These are phyloP conservation scores for Ophiognomonia clavigignenti-juglandacearum DNA, from an alignment of 2,329 filamentous ascomycete species.

Conservation along the genomic window DNA sequence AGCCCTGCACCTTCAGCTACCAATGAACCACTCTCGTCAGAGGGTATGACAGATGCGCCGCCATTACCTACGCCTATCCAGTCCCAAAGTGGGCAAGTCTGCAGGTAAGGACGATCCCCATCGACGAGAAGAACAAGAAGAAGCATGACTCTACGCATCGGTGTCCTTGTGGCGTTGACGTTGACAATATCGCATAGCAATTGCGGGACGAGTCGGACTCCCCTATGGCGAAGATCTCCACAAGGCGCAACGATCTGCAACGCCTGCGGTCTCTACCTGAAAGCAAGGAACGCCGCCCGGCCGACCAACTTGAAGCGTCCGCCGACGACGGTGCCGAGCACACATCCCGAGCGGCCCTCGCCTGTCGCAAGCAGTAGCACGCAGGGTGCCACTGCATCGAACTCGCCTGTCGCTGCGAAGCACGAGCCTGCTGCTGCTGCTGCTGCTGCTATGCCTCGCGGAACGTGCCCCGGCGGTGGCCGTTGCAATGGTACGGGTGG, in stretches of 20 bases:
- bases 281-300: conserved; percentile 85
- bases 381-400: conserved; percentile 36
- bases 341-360: conserved; percentile 34
- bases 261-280: conserved; percentile 90
- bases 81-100: conserved; percentile 57
- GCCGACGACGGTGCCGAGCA: conserved; percentile 43
- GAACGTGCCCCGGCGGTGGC: conserved; percentile 93
- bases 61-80: conserved; percentile 11
- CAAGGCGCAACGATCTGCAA: conserved; percentile 96
- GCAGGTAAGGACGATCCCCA: no score
- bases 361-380: conserved; percentile 30
- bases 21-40: conserved; percentile 9
- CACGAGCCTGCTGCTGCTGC: conserved; percentile 76
- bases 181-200: no score
- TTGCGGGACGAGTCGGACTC: conserved; percentile 89
- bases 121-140: no score
- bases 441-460: conserved; percentile 67
- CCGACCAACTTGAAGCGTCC: conserved; percentile 87
- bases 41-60: conserved; percentile 9
- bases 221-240: conserved; percentile 89
- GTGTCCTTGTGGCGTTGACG: no score
- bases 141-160: no score
- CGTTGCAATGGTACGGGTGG: conserved; percentile 95
- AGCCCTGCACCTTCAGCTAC: conserved; percentile 13
- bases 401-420: conserved; percentile 49